Percentiles rank a stretch among this genome's conserved stretches.
Evolutionary conservation across 106 monocot genomes (phyloP).

Genomic region (Iris macrosiphon): DNA sequence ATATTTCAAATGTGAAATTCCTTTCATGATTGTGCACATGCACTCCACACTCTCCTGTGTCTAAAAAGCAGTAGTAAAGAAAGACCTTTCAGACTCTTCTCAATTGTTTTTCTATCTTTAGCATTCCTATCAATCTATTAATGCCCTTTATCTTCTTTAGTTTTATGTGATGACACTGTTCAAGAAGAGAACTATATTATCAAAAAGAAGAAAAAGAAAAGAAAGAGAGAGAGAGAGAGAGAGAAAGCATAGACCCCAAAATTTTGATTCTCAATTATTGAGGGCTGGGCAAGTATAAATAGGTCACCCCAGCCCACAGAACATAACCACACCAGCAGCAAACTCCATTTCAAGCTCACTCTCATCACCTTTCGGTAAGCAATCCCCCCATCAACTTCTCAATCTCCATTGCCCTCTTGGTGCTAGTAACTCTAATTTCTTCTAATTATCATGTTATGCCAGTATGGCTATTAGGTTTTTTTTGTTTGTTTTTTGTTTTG

Average conservation of each 20-base stretch:
- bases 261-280: conserved; percentile 50
- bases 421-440: too few species aligned
- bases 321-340: conserved; percentile 15
- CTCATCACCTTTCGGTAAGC: neutral
- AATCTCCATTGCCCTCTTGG: too few species aligned
- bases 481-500: too few species aligned
- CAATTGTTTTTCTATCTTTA: conserved; percentile 11
- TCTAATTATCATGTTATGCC: too few species aligned
- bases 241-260: conserved; percentile 20
- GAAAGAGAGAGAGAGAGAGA: neutral
- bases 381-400: too few species aligned
- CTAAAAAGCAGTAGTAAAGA: conserved; percentile 33
- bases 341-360: neutral
- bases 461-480: too few species aligned
- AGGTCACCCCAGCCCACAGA: conserved; percentile 9
- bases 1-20: conserved; percentile 10
- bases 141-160: conserved; percentile 34
- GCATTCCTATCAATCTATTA: conserved; percentile 33
- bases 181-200: conserved; percentile 9
- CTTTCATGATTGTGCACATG: conserved; percentile 14
- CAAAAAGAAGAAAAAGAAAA: conserved; percentile 10
- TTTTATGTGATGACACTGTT: conserved; percentile 29
- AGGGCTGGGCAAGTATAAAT: conserved; percentile 37
- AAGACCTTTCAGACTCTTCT: conserved; percentile 8
- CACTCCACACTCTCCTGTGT: conserved; percentile 9